Base-by-base conservation (phyloP, 257 asterid genomes). In the Plantago elongata region DNA sequence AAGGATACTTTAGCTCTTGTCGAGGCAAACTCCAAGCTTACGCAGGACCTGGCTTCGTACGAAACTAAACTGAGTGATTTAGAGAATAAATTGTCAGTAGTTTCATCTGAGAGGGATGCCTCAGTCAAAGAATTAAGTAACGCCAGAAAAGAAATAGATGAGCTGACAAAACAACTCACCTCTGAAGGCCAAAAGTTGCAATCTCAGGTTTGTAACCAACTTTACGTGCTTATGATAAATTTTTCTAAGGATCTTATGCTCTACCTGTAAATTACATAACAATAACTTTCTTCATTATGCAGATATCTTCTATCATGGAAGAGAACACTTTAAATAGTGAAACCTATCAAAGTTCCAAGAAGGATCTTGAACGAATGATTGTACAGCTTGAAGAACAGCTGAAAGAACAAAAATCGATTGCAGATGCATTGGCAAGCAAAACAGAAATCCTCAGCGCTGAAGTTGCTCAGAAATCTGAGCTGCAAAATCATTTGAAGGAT, bases 181-280 rank as follows among this genome's bases (percentile, higher is more conserved):
- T 80, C 94, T 43, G 94, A 90, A 76, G 78, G 87, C 62, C 74
- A 87, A 66, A 85, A 77, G 73, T 84, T 85, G 37, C 91, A 85
- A 68, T 76, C 89, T 55, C 96, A 90, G 96, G 96, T 90, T 62
- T 54, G 78, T 61, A 45, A 60, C 57, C 22, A 40, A 34, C 44
- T 57, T 48, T 6, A 17, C 13, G 10, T 44, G 27, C 18, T 11
- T 43, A 7, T 38, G 45, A 48, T 60, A 12, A 40, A 11, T 30
- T 5, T 58, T 69, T 44, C 22, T 54, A 16, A 29, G 29, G 34
- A 15, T 46, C 38, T 48, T 30, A 9, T 43, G n/a, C 62, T 72
- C 50, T 63, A 6, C 40, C 27, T 18, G 52, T 37, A 7, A 9
- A 4, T 63, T 65, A 54, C 51, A 34, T 51, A 22, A 62, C 12